Percentiles rank a stretch among this genome's conserved stretches.
Evolutionary conservation across 305 asterid genomes (phyloP).

Genomic region (Fraxinus paxiana): DNA sequence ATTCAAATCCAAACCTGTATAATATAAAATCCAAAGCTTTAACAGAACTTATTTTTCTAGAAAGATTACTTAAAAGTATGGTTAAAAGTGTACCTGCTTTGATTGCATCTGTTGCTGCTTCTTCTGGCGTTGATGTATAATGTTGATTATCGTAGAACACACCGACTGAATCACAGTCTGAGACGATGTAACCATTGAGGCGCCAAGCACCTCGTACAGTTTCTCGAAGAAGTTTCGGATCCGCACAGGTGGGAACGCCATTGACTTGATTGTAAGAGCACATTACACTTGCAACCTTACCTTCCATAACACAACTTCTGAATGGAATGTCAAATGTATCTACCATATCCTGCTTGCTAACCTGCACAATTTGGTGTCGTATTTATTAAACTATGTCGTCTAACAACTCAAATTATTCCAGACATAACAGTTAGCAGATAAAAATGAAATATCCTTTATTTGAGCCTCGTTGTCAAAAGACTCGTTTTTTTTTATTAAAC

Average conservation of each 20-base stretch:
- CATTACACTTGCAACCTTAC: conserved; percentile 88
- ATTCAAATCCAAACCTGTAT: conserved; percentile 70
- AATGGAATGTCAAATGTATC: conserved; percentile 80
- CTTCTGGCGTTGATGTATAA: conserved; percentile 73
- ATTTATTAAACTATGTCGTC: not conserved
- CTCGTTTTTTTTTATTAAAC: not conserved
- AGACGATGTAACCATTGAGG: conserved; percentile 78
- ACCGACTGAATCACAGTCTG: conserved; percentile 80
- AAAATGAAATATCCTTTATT: not conserved
- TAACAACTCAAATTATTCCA: not conserved
- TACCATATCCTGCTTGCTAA: conserved; percentile 64
- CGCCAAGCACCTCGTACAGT: conserved; percentile 79
- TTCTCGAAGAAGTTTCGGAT: conserved; percentile 61
- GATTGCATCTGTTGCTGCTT: conserved; percentile 74
- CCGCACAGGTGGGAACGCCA: conserved; percentile 81
- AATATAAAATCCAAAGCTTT: not conserved
- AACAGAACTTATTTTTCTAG: not conserved
- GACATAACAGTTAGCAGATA: not conserved
- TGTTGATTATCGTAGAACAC: conserved; percentile 77
- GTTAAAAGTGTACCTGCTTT: conserved; percentile 51
- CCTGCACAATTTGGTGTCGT: conserved; percentile 35
- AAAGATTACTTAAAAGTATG: not conserved
- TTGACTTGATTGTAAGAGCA: conserved; percentile 91
- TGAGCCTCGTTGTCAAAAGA: not conserved
- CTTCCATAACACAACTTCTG: conserved; percentile 71